A percentile compares a stretch with the other conserved stretches of the same genome.
These are phyloP conservation scores for Arachis stenosperma DNA, from an alignment of 306 rosid species.

Conservation along the genomic window DNA sequence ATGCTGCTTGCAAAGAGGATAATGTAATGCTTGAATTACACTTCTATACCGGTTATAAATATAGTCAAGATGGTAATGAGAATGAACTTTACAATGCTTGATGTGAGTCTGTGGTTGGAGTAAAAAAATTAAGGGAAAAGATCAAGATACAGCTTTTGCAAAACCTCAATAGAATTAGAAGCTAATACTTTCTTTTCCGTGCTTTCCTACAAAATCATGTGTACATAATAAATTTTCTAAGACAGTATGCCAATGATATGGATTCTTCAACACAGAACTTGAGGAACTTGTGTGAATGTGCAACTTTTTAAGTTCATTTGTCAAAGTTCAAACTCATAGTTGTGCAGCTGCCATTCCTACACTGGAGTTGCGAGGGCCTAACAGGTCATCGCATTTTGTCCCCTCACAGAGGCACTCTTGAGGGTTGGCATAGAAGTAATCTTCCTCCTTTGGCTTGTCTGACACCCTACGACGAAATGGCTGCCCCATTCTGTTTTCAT, in stretches of 20 bases:
- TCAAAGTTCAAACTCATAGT: background rate
- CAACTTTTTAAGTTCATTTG: conserved; percentile 24
- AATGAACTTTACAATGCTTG: conserved; percentile 6
- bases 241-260: conserved; percentile 36
- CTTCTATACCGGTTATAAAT: background rate
- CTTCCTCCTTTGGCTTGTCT: conserved; percentile 95
- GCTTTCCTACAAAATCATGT: conserved; percentile 61
- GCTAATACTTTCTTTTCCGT: conserved; percentile 30
- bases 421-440: conserved; percentile 95
- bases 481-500: conserved; percentile 80
- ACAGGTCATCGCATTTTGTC: conserved; percentile 59
- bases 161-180: conserved; percentile 47
- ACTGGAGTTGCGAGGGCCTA: conserved; percentile 51
- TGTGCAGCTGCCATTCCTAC: conserved; percentile 33
- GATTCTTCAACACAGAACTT: conserved; percentile 35
- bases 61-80: background rate
- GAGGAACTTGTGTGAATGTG: conserved; percentile 37
- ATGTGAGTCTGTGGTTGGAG: background rate
- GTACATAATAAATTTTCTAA: conserved; percentile 47
- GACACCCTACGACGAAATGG: conserved; percentile 62
- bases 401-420: conserved; percentile 84
- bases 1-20: conserved; percentile 32
- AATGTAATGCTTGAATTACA: conserved; percentile 26
- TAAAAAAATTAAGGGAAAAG: conserved; percentile 29
- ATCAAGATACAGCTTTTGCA: conserved; percentile 46